Base-by-base conservation (phyloP, 1,284 basidiomycete genomes). In the Puccinia coronata region DNA sequence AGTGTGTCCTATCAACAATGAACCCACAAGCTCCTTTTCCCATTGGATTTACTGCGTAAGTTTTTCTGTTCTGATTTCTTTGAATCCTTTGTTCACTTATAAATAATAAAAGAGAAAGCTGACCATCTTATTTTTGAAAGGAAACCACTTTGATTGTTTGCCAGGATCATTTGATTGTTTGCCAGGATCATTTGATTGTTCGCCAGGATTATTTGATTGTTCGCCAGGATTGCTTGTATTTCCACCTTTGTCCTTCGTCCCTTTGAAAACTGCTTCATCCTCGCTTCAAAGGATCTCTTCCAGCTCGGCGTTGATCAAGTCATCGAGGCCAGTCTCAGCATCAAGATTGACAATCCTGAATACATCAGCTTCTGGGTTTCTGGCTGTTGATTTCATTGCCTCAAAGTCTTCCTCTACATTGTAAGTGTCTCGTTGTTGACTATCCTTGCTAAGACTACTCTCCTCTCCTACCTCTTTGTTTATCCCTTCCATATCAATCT, bases 41-140 rank as follows among this genome's bases (percentile, higher is more conserved):
- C n/a, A n/a, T n/a, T n/a, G n/a, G n/a, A n/a, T n/a, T n/a, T n/a
- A n/a, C n/a, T n/a, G n/a, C n/a, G n/a, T n/a, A n/a, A n/a, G n/a
- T n/a, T n/a, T n/a, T n/a, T n/a, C n/a, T n/a, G n/a, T n/a, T n/a
- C n/a, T n/a, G n/a, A n/a, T n/a, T n/a, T n/a, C n/a, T n/a, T n/a
- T n/a, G n/a, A n/a, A n/a, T n/a, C n/a, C n/a, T n/a, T n/a, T n/a
- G n/a, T n/a, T n/a, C n/a, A n/a, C n/a, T n/a, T n/a, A n/a, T n/a
- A n/a, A n/a, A n/a, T n/a, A n/a, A n/a, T n/a, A n/a, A n/a, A n/a
- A n/a, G n/a, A n/a, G n/a, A n/a, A n/a, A n/a, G n/a, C 61, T 65
- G 31, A 65, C 61, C 61, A 39, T 43, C 23, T 65, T 65, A 39
- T 65, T 65, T 18, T 43, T 39, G 23, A 65, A 65, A 39, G 61